phyloP scores from a whole-genome alignment of 805 yeast species.

The Tetrapisispora namnaoensis region DNA sequence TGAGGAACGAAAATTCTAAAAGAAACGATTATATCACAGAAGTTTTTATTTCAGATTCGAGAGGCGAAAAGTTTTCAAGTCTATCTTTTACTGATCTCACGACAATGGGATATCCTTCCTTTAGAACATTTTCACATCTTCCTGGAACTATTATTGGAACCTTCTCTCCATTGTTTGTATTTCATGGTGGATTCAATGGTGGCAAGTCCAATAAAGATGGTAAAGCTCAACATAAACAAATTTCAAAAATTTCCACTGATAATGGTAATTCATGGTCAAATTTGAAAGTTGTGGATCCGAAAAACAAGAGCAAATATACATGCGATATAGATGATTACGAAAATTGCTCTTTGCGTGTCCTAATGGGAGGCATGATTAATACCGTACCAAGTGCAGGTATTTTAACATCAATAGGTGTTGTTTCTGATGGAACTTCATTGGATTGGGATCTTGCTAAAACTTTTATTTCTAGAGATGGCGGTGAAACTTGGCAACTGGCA shows the following conservation, averaged over 20 bases:
- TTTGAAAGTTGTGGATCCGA: constrained; percentile 38
- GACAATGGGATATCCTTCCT: constrained; percentile 3
- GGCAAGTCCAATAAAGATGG: not conserved
- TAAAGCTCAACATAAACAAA: not conserved
- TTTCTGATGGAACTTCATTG: constrained; percentile 8
- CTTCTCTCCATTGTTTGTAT: not conserved
- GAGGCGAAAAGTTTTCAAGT: constrained; percentile 23
- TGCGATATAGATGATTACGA: constrained; percentile 29
- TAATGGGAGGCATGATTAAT: constrained; percentile 29
- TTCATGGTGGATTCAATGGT: not conserved
- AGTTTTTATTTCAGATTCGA: constrained; percentile 22
- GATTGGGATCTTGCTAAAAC: constrained; percentile 30
- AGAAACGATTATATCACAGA: constrained; percentile 10
- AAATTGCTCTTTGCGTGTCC: constrained; percentile 42
- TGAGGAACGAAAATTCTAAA: constrained; percentile 8
- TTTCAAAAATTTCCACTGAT: constrained; percentile 38
- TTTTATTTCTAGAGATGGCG: constrained; percentile 67
- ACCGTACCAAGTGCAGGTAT: constrained; percentile 49
- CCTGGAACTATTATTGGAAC: constrained; percentile 18
- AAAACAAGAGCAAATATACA: constrained; percentile 16
- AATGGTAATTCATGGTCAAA: constrained; percentile 46
- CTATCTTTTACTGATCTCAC: constrained; percentile 9
- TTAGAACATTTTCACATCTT: constrained; percentile 6
- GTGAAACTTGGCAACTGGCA: constrained; percentile 56
- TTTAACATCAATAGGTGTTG: constrained; percentile 15